Evolutionary conservation across 129 eudicot species (phyloP).

Genomic region (Saposhnikovia divaricata): DNA sequence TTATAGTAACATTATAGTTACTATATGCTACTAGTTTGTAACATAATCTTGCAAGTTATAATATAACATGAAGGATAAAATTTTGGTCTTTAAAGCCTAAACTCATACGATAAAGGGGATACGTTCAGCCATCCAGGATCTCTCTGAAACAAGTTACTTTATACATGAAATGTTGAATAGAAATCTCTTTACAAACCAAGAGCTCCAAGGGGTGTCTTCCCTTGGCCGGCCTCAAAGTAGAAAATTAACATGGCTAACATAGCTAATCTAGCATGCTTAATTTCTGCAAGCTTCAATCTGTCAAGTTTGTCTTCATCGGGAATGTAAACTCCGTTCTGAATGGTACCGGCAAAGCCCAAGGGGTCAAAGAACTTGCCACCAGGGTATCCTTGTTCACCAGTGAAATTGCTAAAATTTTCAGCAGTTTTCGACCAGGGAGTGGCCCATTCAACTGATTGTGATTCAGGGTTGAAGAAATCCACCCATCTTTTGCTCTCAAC

Average conservation of each 20-base stretch:
- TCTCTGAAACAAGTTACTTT: conserved; percentile 37
- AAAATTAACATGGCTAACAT: conserved; percentile 92
- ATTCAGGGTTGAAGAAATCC: conserved; percentile 86
- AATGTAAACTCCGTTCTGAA: conserved; percentile 60
- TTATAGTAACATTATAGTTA: background rate
- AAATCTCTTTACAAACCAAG: conserved; percentile 61
- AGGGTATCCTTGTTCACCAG: conserved; percentile 93
- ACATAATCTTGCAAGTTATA: background rate
- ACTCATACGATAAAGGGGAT: background rate
- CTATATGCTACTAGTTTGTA: background rate
- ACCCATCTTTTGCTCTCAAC: conserved; percentile 99
- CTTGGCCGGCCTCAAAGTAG: conserved; percentile 97
- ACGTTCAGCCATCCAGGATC: conserved; percentile 11
- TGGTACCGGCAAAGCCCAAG: conserved; percentile 61
- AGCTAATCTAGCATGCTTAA: conserved; percentile 87
- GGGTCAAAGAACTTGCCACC: conserved; percentile 97
- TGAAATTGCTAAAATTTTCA: conserved; percentile 73
- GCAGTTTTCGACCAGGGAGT: conserved; percentile 94
- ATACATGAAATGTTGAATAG: conserved; percentile 21
- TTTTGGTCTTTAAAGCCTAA: background rate
- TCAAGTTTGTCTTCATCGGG: conserved; percentile 84
- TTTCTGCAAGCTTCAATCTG: conserved; percentile 86
- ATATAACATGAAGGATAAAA: background rate
- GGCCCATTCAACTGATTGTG: conserved; percentile 95
- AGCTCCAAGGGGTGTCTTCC: conserved; percentile 98